A percentile compares a stretch with the other conserved stretches of the same genome.
Conservation (phyloP, 192 early-diverging fungal species). For the Phycomyces nitens region DNA sequence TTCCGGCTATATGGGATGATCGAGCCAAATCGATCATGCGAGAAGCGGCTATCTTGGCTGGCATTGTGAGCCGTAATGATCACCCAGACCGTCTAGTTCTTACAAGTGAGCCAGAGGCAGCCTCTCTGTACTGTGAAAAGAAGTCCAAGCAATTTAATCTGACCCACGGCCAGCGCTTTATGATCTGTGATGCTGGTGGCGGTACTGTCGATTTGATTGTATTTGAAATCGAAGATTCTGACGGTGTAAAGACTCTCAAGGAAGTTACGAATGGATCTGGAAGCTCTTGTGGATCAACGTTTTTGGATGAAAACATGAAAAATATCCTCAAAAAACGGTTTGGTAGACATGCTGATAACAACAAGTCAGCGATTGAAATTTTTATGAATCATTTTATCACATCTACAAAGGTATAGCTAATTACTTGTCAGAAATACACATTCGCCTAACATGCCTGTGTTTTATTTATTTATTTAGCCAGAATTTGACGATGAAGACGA, state of each 20-base stretch:
- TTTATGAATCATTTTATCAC: slow-evolving; percentile 43
- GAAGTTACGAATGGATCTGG: slow-evolving; percentile 52
- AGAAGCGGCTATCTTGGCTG: slow-evolving; percentile 41
- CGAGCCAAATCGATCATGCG: slow-evolving; percentile 43
- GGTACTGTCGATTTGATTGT: slow-evolving; percentile 50
- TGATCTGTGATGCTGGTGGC: slow-evolving; percentile 53
- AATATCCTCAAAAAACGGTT: slow-evolving; percentile 42
- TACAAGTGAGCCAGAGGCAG: slow-evolving; percentile 41
- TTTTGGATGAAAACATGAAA: slow-evolving; percentile 45
- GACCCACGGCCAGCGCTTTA: slow-evolving; percentile 35
- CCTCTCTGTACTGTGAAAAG: slow-evolving; percentile 44
- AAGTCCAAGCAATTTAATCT: slow-evolving; percentile 43
- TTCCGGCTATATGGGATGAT: slow-evolving; percentile 49
- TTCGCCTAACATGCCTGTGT: not conserved
- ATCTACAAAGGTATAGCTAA: slow-evolving; percentile 34
- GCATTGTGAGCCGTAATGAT: slow-evolving; percentile 38
- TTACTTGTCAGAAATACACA: not conserved
- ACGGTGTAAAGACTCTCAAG: slow-evolving; percentile 20
- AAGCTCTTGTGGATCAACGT: slow-evolving; percentile 45
- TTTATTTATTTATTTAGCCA: no score
- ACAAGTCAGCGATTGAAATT: slow-evolving; percentile 23
- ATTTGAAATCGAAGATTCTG: not conserved
- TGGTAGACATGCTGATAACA: slow-evolving; percentile 17
- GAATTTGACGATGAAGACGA: slow-evolving; percentile 49
- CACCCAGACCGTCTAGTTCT: slow-evolving; percentile 40